Conservation (phyloP, 2,329 filamentous ascomycete species). For the Xylaria hypoxylon region DNA sequence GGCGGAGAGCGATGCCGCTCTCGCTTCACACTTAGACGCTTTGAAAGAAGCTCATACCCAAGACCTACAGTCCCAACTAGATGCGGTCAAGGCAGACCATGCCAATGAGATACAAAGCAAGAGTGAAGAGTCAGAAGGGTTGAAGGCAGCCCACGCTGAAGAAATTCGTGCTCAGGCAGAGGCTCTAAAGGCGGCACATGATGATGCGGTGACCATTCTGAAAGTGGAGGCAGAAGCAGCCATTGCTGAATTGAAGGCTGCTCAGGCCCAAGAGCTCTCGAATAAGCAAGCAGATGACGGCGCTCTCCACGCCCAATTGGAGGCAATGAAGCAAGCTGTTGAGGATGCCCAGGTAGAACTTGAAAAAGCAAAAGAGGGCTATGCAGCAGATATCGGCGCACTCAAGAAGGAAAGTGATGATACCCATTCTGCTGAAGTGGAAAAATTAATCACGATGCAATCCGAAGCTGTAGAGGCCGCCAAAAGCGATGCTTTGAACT, state of each 20-base stretch:
- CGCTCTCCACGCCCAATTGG: slow-evolving; percentile 45
- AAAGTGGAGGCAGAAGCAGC: slow-evolving; percentile 38
- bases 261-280: slow-evolving; percentile 45
- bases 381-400: slow-evolving; percentile 53
- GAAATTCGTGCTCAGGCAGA: slow-evolving; percentile 51
- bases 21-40: slow-evolving; percentile 55
- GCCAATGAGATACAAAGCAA: slow-evolving; percentile 52
- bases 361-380: slow-evolving; percentile 51
- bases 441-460: slow-evolving; percentile 58
- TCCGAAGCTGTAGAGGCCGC: slow-evolving; percentile 59
- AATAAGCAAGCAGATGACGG: slow-evolving; percentile 43
- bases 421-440: slow-evolving; percentile 58
- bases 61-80: slow-evolving; percentile 55
- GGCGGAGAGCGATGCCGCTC: slow-evolving; percentile 55
- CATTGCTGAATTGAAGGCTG: slow-evolving; percentile 47
- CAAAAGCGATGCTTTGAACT: slow-evolving; percentile 54
- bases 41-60: slow-evolving; percentile 58
- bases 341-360: slow-evolving; percentile 50
- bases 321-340: slow-evolving; percentile 47
- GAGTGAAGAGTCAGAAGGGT: slow-evolving; percentile 49
- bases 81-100: slow-evolving; percentile 54
- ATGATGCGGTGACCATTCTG: slow-evolving; percentile 44
- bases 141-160: slow-evolving; percentile 42
- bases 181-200: slow-evolving; percentile 51
- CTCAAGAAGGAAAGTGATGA: slow-evolving; percentile 57